Percentiles rank a stretch among this genome's conserved stretches.
These are phyloP conservation scores for Tylopilus intermedius DNA, from an alignment of 768 basidiomycete genomes.

Conservation along the genomic window DNA sequence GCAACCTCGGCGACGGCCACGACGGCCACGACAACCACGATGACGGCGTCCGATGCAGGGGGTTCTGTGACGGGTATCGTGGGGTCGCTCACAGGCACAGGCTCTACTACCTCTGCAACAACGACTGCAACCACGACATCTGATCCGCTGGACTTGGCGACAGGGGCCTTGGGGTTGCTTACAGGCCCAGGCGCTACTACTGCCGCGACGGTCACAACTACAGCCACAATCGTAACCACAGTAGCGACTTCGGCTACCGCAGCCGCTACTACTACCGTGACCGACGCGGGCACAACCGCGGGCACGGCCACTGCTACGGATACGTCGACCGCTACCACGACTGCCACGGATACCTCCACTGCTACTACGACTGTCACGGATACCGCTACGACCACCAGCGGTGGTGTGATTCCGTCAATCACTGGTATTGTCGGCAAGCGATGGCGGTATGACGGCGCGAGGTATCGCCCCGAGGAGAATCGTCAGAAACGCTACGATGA, in stretches of 20 bases:
- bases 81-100: neutral
- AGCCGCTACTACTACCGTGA: neutral
- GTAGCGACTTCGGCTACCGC: too few relatives aligned
- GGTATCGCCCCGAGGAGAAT: neutral
- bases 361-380: neutral
- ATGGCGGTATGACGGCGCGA: neutral
- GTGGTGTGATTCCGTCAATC: neutral
- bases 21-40: neutral
- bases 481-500: slow-evolving; percentile 14
- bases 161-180: slow-evolving; percentile 1
- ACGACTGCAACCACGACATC: neutral
- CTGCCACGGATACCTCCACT: neutral
- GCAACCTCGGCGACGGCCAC: neutral
- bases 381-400: neutral
- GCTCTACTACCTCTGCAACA: neutral
- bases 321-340: neutral
- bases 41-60: neutral
- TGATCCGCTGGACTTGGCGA: neutral
- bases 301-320: neutral
- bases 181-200: neutral
- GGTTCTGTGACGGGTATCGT: neutral
- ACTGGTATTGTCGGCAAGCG: neutral
- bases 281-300: neutral
- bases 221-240: neutral
- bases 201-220: neutral